Conservation (phyloP, 179 eudicot species). For the Drosera spatulata region DNA sequence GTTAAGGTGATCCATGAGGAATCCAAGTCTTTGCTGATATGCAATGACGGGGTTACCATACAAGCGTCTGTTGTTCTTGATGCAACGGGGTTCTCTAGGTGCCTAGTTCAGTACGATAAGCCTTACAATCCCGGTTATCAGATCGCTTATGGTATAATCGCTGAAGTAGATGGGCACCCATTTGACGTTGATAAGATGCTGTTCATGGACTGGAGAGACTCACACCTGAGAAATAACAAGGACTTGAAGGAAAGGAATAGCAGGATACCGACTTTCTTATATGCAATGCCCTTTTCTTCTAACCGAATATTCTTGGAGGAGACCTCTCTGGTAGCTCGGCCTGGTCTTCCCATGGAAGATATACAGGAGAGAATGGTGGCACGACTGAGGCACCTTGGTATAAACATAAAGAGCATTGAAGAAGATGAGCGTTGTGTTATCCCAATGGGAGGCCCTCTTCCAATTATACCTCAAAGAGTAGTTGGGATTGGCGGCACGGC, state of each 20-base stretch:
- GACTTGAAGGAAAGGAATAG: slow-evolving; percentile 58
- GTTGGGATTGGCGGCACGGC: slow-evolving; percentile 99
- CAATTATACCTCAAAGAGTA: slow-evolving; percentile 89
- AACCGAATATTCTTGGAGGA: slow-evolving; percentile 81
- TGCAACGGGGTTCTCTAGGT: slow-evolving; percentile 91
- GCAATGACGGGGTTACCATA: slow-evolving; percentile 79
- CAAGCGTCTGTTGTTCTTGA: slow-evolving; percentile 91
- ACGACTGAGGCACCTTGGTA: slow-evolving; percentile 73
- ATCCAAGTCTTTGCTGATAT: slow-evolving; percentile 54
- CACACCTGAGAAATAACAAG: slow-evolving; percentile 50
- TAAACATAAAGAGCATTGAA: slow-evolving; percentile 74
- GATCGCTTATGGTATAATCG: slow-evolving; percentile 92
- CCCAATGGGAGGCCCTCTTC: slow-evolving; percentile 98
- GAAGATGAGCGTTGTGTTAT: slow-evolving; percentile 94
- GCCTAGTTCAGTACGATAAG: slow-evolving; percentile 85
- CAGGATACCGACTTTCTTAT: slow-evolving; percentile 80
- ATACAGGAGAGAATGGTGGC: slow-evolving; percentile 94
- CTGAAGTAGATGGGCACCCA: slow-evolving; percentile 93
- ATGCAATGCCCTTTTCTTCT: slow-evolving; percentile 94
- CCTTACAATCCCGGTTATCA: slow-evolving; percentile 96
- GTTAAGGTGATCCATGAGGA: slow-evolving; percentile 84
- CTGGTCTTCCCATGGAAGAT: slow-evolving; percentile 67
- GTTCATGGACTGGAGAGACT: slow-evolving; percentile 99
- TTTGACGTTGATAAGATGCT: slow-evolving; percentile 91
- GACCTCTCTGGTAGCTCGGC: slow-evolving; percentile 96